These are phyloP conservation scores for Fusarium sp. DNA, from an alignment of 2,329 filamentous ascomycete species.

Conservation along the genomic window DNA sequence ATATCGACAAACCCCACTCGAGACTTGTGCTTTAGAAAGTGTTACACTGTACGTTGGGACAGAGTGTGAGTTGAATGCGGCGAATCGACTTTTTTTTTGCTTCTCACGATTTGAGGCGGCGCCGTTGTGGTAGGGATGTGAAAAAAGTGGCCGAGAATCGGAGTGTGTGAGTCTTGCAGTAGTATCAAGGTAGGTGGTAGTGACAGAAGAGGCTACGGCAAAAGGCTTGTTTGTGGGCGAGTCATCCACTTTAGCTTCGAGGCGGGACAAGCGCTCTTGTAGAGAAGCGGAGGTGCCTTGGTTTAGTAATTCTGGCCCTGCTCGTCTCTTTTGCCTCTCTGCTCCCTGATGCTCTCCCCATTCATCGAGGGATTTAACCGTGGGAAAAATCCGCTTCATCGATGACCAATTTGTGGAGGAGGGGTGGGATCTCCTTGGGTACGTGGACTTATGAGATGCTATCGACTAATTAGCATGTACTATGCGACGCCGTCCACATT, in stretches of 20 bases:
- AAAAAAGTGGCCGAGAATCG: slow-evolving; percentile 36
- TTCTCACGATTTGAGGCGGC: slow-evolving; percentile 17
- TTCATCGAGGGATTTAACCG: background rate
- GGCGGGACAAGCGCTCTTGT: slow-evolving; percentile 17
- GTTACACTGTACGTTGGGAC: background rate
- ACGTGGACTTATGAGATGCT: slow-evolving; percentile 4
- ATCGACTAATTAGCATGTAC: slow-evolving; percentile 18
- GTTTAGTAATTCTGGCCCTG: slow-evolving; percentile 1
- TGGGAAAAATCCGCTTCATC: background rate
- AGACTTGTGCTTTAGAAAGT: background rate
- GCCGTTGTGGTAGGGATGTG: slow-evolving; percentile 27
- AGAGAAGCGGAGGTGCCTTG: background rate
- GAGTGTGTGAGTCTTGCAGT: slow-evolving; percentile 28
- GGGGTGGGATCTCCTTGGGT: background rate
- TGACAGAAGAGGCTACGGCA: slow-evolving; percentile 2
- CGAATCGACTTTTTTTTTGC: slow-evolving; percentile 25
- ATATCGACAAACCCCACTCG: background rate
- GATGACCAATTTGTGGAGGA: slow-evolving; percentile 1
- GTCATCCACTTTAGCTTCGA: background rate
- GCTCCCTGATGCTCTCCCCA: background rate
- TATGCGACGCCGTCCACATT: slow-evolving; percentile 13
- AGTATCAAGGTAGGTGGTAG: background rate
- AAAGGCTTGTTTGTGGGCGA: slow-evolving; percentile 10
- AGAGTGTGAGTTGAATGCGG: background rate
- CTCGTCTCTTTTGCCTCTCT: background rate